phyloP scores from a whole-genome alignment of 73 alveolate genomes.

The Symbiodinium pilosum region DNA sequence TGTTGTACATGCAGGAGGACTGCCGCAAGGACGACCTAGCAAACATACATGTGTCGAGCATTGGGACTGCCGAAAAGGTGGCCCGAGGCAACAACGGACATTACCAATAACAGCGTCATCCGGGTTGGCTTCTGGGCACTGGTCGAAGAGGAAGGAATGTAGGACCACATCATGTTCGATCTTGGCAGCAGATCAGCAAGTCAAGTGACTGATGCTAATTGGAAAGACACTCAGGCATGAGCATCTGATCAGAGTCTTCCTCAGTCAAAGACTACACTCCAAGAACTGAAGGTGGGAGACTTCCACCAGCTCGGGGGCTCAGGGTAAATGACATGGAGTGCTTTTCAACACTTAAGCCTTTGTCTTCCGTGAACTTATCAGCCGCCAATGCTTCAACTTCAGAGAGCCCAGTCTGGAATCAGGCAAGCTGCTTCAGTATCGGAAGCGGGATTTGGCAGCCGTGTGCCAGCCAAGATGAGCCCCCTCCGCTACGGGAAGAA shows the following conservation, averaged over 20 bases:
- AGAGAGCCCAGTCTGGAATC: neutral
- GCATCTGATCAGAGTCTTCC: neutral
- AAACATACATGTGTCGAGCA: no score
- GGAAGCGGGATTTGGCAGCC: neutral
- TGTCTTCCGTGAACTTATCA: no score
- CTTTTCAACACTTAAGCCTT: no score
- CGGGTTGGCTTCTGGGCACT: neutral
- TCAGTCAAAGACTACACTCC: no score
- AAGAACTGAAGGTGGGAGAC: no score
- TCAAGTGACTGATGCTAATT: neutral
- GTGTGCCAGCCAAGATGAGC: neutral
- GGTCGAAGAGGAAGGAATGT: slow-evolving; percentile 6
- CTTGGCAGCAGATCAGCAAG: no score
- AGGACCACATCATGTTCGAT: slow-evolving; percentile 8
- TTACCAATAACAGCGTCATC: neutral
- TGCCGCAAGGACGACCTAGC: neutral
- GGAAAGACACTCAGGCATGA: neutral
- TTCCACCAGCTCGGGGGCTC: no score
- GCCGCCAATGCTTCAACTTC: no score
- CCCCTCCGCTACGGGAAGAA: slow-evolving; percentile 19
- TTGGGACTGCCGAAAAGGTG: no score
- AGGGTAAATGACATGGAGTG: no score
- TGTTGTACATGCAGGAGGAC: neutral
- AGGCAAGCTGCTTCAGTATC: neutral
- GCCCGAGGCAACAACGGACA: neutral